Base-by-base conservation (phyloP, 1,284 basidiomycete genomes). In the Wolfiporia cocos region DNA sequence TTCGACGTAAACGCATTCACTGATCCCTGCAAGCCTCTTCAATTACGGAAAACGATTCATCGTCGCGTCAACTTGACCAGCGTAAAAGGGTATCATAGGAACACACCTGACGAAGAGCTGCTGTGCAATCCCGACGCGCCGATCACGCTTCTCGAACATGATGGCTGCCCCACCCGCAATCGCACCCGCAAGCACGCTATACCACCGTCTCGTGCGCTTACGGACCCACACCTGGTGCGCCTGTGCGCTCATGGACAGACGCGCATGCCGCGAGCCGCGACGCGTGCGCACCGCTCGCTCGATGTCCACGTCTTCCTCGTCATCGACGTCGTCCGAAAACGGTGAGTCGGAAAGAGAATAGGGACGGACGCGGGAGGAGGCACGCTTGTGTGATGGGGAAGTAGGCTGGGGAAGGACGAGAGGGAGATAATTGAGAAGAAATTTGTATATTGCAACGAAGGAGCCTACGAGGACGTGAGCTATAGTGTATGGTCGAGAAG, bases 101-200 rank as follows among this genome's bases (percentile, higher is more conserved):
- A 67, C 77, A 39, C 44, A 84, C 86, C 88, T 76, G 39, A 94
- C 91, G 60, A 94, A 90, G 53, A 94, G 68, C 69, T 98, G 94
- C 55, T 97, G 94, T 0, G 88, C 88, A 46, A 97, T 87, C 11
- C 80, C 76, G 2, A 74, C 69, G 44, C 89, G 70, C 34, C 87
- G 69, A 2, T 73, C 73, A 44, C 70, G 73, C 54, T 79, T 86
- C 67, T 97, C 92, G 59, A 86, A 91, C 57, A 91, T 68, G 34
- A 98, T 77, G 0, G 86, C 86, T n/a, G 90, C 51, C 5, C 81
- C 83, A 12, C 91, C 89, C 0, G 87, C 86, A 20, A 93, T 58
- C 0, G 87, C 80, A 12, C 94, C 94, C 2, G 95, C 92, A 4
- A 91, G 62, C 0, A 90, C 81, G 1, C 93, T 83, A 57, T 98